These are phyloP conservation scores for Suillus subluteus DNA, from an alignment of 768 basidiomycete species.

Conservation along the genomic window DNA sequence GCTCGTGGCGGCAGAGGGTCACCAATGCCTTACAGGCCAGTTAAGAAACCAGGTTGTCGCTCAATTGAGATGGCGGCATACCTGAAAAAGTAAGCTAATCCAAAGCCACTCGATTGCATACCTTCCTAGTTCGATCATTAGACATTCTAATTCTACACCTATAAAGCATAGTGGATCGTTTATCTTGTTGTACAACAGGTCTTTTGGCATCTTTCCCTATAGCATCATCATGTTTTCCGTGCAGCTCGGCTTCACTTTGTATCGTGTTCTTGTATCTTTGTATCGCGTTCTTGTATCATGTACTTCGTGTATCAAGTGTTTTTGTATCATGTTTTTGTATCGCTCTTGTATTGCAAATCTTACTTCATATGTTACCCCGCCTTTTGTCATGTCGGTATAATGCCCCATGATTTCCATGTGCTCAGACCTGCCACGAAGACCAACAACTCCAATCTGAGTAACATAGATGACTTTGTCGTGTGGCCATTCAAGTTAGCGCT, in stretches of 20 bases:
- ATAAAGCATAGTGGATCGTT: slow-evolving; percentile 23
- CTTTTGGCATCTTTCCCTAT: slow-evolving; percentile 13
- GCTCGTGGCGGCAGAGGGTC: slow-evolving; percentile 63
- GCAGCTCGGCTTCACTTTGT: neutral
- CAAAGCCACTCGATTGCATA: slow-evolving; percentile 24
- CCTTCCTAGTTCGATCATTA: slow-evolving; percentile 14
- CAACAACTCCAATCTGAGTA: neutral
- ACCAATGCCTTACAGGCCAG: slow-evolving; percentile 46
- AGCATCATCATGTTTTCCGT: slow-evolving; percentile 9
- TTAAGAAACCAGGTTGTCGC: slow-evolving; percentile 16
- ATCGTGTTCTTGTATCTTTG: neutral
- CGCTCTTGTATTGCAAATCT: neutral
- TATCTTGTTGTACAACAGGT: slow-evolving; percentile 14
- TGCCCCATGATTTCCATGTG: neutral
- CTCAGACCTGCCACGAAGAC: neutral
- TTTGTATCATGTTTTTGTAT: slow-evolving; percentile 2
- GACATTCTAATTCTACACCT: slow-evolving; percentile 21
- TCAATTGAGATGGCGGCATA: slow-evolving; percentile 17
- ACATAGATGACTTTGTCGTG: neutral
- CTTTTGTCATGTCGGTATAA: neutral
- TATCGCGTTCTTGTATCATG: neutral
- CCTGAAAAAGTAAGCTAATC: slow-evolving; percentile 18
- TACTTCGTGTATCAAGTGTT: no score
- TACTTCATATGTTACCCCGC: neutral
- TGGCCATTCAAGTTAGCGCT: neutral